phyloP scores from a whole-genome alignment of 352 stramenopile genomes.

The Phytophthora idaei region DNA sequence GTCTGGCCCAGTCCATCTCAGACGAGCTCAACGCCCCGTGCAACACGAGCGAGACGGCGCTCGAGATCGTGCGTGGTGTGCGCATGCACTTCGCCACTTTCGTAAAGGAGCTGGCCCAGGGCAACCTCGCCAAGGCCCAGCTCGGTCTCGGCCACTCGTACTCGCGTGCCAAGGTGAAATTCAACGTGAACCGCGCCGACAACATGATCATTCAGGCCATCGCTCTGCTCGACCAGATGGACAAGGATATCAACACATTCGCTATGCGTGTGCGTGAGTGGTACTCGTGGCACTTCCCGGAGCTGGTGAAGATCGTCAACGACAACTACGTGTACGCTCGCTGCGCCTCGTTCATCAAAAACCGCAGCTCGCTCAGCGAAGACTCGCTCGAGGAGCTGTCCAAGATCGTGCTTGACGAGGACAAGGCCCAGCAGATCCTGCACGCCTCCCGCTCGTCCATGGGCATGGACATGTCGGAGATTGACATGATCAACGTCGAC shows the following conservation, averaged over 20 bases:
- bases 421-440: slow-evolving; percentile 95
- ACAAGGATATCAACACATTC: slow-evolving; percentile 99
- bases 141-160: slow-evolving; percentile 99
- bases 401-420: slow-evolving; percentile 98
- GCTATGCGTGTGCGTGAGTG: slow-evolving; percentile 99
- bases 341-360: slow-evolving; percentile 97
- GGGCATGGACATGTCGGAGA: slow-evolving; percentile 99
- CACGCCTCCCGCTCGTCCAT: slow-evolving; percentile 96
- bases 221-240: slow-evolving; percentile 99
- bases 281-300: slow-evolving; percentile 99
- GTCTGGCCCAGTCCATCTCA: slow-evolving; percentile 94
- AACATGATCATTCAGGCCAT: slow-evolving; percentile 99
- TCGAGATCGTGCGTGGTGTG: slow-evolving; percentile 97
- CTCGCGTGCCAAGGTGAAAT: slow-evolving; percentile 99
- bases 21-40: slow-evolving; percentile 94
- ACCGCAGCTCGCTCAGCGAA: slow-evolving; percentile 82
- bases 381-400: slow-evolving; percentile 82
- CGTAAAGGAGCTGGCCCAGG: slow-evolving; percentile 97
- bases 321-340: slow-evolving; percentile 99
- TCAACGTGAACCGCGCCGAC: slow-evolving; percentile 99
- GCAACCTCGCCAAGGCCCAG: slow-evolving; percentile 97
- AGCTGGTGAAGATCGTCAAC: slow-evolving; percentile 99
- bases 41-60: slow-evolving; percentile 97
- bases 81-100: slow-evolving; percentile 98
- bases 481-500: slow-evolving; percentile 99